Evolutionary conservation across 2,329 filamentous ascomycete species (phyloP).

Genomic region (Talaromyces sp.): DNA sequence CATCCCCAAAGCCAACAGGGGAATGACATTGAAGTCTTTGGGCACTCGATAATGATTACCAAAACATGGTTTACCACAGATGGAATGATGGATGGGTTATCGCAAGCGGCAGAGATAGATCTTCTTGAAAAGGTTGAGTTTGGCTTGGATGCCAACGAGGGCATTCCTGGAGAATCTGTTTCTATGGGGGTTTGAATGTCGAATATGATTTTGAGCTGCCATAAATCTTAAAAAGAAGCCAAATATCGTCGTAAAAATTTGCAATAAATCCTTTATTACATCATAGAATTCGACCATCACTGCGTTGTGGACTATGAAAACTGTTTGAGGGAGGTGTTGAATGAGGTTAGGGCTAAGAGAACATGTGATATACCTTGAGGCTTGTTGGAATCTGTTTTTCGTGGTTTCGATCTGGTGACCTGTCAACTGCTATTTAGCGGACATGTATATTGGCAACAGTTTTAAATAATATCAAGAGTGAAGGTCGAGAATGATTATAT

Average conservation of each 20-base stretch:
- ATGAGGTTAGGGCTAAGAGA: not conserved
- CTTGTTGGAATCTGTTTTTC: not conserved
- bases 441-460: not conserved
- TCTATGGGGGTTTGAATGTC: not conserved
- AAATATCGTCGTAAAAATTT: not conserved
- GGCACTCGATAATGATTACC: not conserved
- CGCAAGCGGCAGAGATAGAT: not conserved
- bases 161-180: not conserved
- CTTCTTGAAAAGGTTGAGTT: not conserved
- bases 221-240: not conserved
- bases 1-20: not conserved
- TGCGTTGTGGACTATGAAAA: not conserved
- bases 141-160: not conserved
- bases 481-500: not conserved
- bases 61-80: slow-evolving; percentile 4
- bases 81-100: not conserved
- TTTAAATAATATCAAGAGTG: not conserved
- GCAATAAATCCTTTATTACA: not conserved
- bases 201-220: not conserved
- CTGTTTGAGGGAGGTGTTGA: not conserved
- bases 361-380: not conserved
- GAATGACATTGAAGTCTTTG: not conserved
- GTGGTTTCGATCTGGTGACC: not conserved
- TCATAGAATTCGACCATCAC: not conserved
- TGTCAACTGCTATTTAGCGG: not conserved